phyloP scores from a whole-genome alignment of 495 filamentous ascomycete genomes.

The Penicillium alfredii region DNA sequence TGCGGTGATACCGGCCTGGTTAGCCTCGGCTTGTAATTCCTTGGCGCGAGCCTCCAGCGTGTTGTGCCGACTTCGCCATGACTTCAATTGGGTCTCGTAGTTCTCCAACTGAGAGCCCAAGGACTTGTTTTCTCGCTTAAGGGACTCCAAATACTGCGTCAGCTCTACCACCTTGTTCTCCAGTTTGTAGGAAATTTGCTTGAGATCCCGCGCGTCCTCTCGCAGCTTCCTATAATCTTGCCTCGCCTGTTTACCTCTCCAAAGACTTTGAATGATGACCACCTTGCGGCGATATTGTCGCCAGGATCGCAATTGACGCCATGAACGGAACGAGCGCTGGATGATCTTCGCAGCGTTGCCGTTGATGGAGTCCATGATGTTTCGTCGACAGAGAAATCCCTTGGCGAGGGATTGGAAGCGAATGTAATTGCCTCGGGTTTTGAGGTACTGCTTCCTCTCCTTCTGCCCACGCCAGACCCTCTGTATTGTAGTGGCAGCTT shows the following conservation, averaged over 20 bases:
- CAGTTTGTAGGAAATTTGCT: slow-evolving; percentile 97
- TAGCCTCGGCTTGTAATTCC: slow-evolving; percentile 92
- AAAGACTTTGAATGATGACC: slow-evolving; percentile 85
- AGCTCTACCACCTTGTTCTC: slow-evolving; percentile 99
- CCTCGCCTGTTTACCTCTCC: slow-evolving; percentile 80
- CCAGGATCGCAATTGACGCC: slow-evolving; percentile 73
- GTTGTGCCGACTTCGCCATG: slow-evolving; percentile 86
- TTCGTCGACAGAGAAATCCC: slow-evolving; percentile 79
- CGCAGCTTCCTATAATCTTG: slow-evolving; percentile 80
- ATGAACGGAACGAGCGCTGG: slow-evolving; percentile 82
- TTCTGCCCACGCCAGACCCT: slow-evolving; percentile 89
- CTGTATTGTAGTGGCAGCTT: slow-evolving; percentile 90
- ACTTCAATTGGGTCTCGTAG: slow-evolving; percentile 92
- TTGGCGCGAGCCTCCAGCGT: slow-evolving; percentile 84
- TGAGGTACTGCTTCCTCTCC: slow-evolving; percentile 69
- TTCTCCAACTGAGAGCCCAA: slow-evolving; percentile 86
- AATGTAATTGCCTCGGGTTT: slow-evolving; percentile 74
- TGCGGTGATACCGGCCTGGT: slow-evolving; percentile 92
- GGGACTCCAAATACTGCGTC: slow-evolving; percentile 84
- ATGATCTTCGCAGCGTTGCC: slow-evolving; percentile 90
- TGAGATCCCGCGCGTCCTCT: slow-evolving; percentile 94
- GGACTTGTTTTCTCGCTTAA: slow-evolving; percentile 89
- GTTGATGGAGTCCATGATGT: slow-evolving; percentile 87
- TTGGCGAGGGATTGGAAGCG: slow-evolving; percentile 83
- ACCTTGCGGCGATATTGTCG: slow-evolving; percentile 83